These are phyloP conservation scores for Cornus controversa DNA, from an alignment of 148 eudicot genomes.

Conservation along the genomic window DNA sequence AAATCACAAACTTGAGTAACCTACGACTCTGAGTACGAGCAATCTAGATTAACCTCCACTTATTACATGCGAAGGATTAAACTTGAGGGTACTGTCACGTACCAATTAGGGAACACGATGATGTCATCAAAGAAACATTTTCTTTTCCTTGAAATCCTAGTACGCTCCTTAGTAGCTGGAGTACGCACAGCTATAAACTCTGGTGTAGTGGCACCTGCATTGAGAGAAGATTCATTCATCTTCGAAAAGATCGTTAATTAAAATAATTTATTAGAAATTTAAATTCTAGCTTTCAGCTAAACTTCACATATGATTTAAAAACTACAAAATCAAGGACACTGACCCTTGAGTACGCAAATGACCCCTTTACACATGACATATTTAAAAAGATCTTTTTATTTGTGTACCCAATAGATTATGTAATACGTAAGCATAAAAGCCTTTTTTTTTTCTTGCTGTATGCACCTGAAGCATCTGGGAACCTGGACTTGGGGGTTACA, in stretches of 20 bases:
- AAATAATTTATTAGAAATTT: background rate
- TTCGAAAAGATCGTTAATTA: conserved; percentile 1
- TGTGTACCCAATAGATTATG: background rate
- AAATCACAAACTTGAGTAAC: background rate
- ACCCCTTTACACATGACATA: background rate
- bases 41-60: background rate
- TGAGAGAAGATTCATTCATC: conserved; percentile 1
- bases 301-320: background rate
- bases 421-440: background rate
- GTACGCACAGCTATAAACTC: conserved; percentile 52
- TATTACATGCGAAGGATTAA: background rate
- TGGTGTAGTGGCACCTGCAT: conserved; percentile 44
- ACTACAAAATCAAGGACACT: background rate
- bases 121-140: conserved; percentile 49
- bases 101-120: conserved; percentile 54
- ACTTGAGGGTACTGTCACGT: conserved; percentile 23
- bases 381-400: background rate
- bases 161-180: conserved; percentile 61
- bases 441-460: background rate
- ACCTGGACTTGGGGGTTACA: conserved; percentile 35
- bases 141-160: conserved; percentile 48
- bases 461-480: conserved; percentile 40
- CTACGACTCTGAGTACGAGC: background rate
- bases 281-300: background rate
- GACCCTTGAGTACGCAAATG: background rate